Conservation (phyloP, 257 asterid species). For the Asclepias syriaca region DNA sequence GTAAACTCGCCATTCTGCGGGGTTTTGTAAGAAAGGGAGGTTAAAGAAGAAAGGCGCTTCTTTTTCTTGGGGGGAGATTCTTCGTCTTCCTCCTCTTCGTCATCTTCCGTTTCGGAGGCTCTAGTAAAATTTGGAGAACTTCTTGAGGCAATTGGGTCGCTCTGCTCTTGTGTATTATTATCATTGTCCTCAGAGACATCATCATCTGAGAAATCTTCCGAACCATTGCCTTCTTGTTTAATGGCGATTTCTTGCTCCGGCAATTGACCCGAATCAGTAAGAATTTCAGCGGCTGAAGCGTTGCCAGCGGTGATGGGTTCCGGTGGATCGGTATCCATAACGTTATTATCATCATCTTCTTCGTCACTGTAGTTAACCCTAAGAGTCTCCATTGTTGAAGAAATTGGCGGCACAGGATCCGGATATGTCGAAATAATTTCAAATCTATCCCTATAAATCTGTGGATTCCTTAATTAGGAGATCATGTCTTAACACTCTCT, state of each 20-base stretch:
- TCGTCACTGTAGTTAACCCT: slow-evolving; percentile 50
- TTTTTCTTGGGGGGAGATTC: slow-evolving; percentile 61
- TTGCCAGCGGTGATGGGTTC: neutral
- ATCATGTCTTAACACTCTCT: too few species aligned
- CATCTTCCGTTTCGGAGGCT: slow-evolving; percentile 38
- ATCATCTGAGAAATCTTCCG: slow-evolving; percentile 38
- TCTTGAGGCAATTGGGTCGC: neutral
- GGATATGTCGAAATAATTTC: too few species aligned
- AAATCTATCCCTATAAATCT: too few species aligned
- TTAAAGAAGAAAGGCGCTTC: slow-evolving; percentile 40
- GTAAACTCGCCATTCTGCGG: slow-evolving; percentile 21
- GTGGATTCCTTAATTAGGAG: too few species aligned
- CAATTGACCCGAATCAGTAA: slow-evolving; percentile 18
- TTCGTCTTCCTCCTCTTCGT: slow-evolving; percentile 42
- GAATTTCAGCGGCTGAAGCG: slow-evolving; percentile 1
- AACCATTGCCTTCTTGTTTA: slow-evolving; percentile 28
- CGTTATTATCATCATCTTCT: slow-evolving; percentile 19
- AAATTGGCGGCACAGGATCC: neutral
- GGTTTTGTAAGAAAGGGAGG: neutral
- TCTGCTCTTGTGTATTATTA: neutral
- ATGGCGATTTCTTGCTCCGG: slow-evolving; percentile 14
- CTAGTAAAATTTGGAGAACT: slow-evolving; percentile 29
- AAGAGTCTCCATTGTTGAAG: slow-evolving; percentile 43
- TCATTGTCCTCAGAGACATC: slow-evolving; percentile 33
- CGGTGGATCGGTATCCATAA: slow-evolving; percentile 13